Evolutionary conservation across 83 land plant genomes (phyloP).

Genomic region (Isoetes engelmannii): DNA sequence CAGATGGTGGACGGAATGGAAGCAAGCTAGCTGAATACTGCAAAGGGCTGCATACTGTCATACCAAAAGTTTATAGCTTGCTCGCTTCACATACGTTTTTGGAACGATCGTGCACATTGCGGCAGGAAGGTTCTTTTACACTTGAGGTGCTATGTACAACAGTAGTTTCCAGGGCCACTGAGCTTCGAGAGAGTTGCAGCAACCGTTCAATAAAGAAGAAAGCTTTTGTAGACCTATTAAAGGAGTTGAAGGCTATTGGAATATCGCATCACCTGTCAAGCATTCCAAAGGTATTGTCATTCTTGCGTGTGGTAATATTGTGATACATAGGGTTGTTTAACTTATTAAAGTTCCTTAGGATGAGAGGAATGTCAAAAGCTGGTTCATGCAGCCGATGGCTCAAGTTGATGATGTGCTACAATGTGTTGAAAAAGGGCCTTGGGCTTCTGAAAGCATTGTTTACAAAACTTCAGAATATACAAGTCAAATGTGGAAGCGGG

Average conservation of each 20-base stretch:
- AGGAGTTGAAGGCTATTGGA: slow-evolving; percentile 21
- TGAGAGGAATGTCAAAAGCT: slow-evolving; percentile 19
- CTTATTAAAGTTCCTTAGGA: neutral
- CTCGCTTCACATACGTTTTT: slow-evolving; percentile 15
- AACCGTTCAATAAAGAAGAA: slow-evolving; percentile 34
- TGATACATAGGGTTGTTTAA: neutral
- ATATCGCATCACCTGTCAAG: slow-evolving; percentile 32
- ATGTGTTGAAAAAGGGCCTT: slow-evolving; percentile 2
- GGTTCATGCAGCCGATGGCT: slow-evolving; percentile 25
- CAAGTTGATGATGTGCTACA: slow-evolving; percentile 15
- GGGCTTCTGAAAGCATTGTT: slow-evolving; percentile 3
- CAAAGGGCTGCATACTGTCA: slow-evolving; percentile 17
- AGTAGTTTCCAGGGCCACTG: slow-evolving; percentile 24
- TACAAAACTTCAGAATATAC: neutral
- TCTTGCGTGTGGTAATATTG: neutral
- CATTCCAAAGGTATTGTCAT: slow-evolving; percentile 24
- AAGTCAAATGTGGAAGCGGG: slow-evolving; percentile 23
- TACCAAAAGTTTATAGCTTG: slow-evolving; percentile 15
- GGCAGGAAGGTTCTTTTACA: slow-evolving; percentile 13
- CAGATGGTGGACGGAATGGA: neutral
- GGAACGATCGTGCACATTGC: neutral
- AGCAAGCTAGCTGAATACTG: neutral
- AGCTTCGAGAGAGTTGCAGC: slow-evolving; percentile 20
- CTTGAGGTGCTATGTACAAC: slow-evolving; percentile 23
- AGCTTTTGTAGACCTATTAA: slow-evolving; percentile 31